Base-by-base conservation (phyloP, 108 stramenopile genomes). In the Epipyxis sp. region DNA sequence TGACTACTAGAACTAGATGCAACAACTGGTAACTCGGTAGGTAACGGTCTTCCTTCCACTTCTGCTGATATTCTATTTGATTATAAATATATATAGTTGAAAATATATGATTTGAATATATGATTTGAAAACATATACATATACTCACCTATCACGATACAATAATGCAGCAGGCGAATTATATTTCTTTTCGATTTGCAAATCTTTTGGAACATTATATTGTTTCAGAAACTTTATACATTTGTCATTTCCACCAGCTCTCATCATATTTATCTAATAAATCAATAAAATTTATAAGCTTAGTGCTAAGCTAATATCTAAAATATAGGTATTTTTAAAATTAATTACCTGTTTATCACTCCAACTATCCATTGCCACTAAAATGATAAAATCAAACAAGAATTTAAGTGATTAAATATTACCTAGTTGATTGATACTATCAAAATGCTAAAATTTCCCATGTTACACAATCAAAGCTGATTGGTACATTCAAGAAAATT, bases 301-400 rank as follows among this genome's bases (percentile, higher is more conserved):
- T n/a, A n/a, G n/a, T n/a, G n/a, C n/a, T n/a, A n/a, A n/a, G n/a
- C n/a, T n/a, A n/a, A n/a, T n/a, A n/a, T n/a, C n/a, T n/a, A n/a
- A n/a, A n/a, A n/a, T n/a, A n/a, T n/a, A n/a, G n/a, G n/a, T n/a
- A n/a, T n/a, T n/a, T n/a, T n/a, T n/a, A n/a, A n/a, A n/a, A n/a
- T n/a, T n/a, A 20, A 6, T 50, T 50, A 50, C 46, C 46, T 50
- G 61, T 37, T 65, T 65, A 3, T 65, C 61, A 3, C 13, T 65
- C 61, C 61, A 65, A 37, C 61, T 65, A 65, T 65, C 61, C 61
- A 65, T 65, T 32, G 61, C 34, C 13, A 65, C 61, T 65, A 32
- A 35, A 25, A 6, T 6, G 61, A 25, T 3, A 3, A 29, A 29
- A 65, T 16, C 54, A 16, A 25, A 20, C 54, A 57, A 25, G n/a